A percentile compares a stretch with the other conserved stretches of the same genome.
phyloP scores from a whole-genome alignment of 352 stramenopile species.

The Pythium brassicae region DNA sequence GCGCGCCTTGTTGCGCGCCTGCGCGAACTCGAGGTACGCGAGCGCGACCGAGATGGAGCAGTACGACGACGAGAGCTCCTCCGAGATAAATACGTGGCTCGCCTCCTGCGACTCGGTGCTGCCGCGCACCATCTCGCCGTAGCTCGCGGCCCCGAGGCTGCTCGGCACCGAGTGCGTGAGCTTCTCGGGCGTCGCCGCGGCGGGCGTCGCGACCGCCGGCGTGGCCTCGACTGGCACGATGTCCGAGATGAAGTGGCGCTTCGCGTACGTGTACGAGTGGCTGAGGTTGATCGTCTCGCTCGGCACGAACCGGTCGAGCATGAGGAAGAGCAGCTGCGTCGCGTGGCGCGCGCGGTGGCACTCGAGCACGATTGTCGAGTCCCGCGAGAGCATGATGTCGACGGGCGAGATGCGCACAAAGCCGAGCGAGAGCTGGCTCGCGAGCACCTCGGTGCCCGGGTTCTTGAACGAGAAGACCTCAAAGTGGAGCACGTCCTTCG shows the following conservation, averaged over 20 bases:
- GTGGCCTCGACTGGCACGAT: conserved; percentile 53
- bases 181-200: conserved; percentile 13
- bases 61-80: conserved; percentile 79
- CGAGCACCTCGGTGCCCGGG: conserved; percentile 45
- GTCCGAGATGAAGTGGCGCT: conserved; percentile 77
- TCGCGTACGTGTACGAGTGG: conserved; percentile 78
- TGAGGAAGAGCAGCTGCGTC: conserved; percentile 66
- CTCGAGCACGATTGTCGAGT: conserved; percentile 68
- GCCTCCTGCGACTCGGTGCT: conserved; percentile 42
- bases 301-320: conserved; percentile 68
- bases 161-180: neutral
- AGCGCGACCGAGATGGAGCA: conserved; percentile 78
- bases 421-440: conserved; percentile 59
- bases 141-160: conserved; percentile 28
- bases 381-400: conserved; percentile 71
- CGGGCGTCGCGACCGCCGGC: conserved; percentile 20
- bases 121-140: conserved; percentile 59
- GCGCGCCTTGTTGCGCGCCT: conserved; percentile 55
- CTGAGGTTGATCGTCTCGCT: conserved; percentile 59
- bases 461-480: conserved; percentile 72
- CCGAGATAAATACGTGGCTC: conserved; percentile 73
- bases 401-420: conserved; percentile 71
- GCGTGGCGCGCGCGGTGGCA: conserved; percentile 45
- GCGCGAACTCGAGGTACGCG: conserved; percentile 74
- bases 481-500: conserved; percentile 69